Conservation (phyloP, 129 eudicot species). For the Saposhnikovia divaricata region DNA sequence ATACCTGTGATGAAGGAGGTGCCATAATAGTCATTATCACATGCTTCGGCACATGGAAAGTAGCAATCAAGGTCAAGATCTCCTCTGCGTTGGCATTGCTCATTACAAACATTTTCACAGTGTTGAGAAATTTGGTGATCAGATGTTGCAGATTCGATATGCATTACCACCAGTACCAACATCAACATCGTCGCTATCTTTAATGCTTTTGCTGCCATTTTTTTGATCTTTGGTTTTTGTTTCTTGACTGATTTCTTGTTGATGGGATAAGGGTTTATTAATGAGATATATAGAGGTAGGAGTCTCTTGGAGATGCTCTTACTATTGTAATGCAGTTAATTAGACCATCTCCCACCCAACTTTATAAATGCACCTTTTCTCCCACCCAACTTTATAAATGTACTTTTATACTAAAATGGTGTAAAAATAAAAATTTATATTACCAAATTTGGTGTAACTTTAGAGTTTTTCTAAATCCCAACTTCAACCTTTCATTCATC, state of each 20-base stretch:
- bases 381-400: no score
- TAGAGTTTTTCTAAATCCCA: no score
- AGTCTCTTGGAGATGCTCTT: not conserved
- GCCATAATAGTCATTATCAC: not conserved
- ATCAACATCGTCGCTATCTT: not conserved
- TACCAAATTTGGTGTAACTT: no score
- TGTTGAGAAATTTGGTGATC: not conserved
- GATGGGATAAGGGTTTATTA: not conserved
- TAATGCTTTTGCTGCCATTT: not conserved
- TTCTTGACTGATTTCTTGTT: not conserved
- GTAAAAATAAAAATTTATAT: no score
- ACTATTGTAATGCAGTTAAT: not conserved
- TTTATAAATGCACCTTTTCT: no score
- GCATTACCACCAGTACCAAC: not conserved
- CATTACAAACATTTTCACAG: not conserved
- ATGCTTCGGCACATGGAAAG: not conserved
- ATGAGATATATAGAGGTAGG: not conserved
- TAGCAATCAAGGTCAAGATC: not conserved
- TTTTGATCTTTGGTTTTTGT: not conserved
- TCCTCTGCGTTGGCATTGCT: not conserved
- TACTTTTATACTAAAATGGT: no score
- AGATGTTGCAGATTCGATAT: not conserved
- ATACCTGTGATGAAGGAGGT: not conserved
- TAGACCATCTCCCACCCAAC: not conserved
- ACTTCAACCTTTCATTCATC: no score